Percentiles rank a stretch among this genome's conserved stretches.
Evolutionary conservation across 768 basidiomycete species (phyloP).

Genomic region (Tephrocybe sp.): DNA sequence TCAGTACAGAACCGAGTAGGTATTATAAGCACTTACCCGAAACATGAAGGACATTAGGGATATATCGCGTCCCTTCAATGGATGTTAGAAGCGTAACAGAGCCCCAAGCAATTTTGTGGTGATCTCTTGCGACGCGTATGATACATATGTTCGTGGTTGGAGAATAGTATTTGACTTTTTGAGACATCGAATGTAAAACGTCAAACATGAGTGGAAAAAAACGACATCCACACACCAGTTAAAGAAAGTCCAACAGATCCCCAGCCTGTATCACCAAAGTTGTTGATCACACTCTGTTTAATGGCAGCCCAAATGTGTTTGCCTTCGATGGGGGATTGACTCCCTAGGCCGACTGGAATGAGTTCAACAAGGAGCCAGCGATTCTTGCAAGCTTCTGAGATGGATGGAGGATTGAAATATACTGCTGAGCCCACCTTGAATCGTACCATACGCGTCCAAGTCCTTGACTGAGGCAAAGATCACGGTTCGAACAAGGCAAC

Average conservation of each 20-base stretch:
- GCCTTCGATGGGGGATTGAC: slow-evolving; percentile 41
- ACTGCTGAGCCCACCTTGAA: slow-evolving; percentile 16
- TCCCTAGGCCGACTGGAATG: slow-evolving; percentile 42
- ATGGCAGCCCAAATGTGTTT: slow-evolving; percentile 69
- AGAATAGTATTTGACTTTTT: slow-evolving; percentile 83
- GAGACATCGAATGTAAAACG: not conserved
- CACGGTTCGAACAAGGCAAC: no score
- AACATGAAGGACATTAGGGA: slow-evolving; percentile 78
- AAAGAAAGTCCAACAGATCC: slow-evolving; percentile 73
- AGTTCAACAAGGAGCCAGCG: slow-evolving; percentile 89
- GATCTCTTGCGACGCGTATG: slow-evolving; percentile 80
- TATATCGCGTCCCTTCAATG: slow-evolving; percentile 54
- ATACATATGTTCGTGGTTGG: slow-evolving; percentile 82
- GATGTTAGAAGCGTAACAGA: slow-evolving; percentile 66
- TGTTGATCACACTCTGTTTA: slow-evolving; percentile 61
- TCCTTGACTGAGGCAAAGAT: no score
- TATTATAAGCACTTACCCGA: no score
- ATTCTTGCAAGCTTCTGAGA: slow-evolving; percentile 47
- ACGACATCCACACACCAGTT: slow-evolving; percentile 44
- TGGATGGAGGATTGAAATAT: no score
- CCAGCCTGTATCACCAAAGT: slow-evolving; percentile 89
- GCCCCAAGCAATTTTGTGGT: slow-evolving; percentile 77
- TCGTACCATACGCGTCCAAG: slow-evolving; percentile 20
- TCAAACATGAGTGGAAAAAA: not conserved
- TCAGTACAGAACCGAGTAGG: no score